Evolutionary conservation across 2,329 filamentous ascomycete species (phyloP).

Genomic region (Cercospora janseana): DNA sequence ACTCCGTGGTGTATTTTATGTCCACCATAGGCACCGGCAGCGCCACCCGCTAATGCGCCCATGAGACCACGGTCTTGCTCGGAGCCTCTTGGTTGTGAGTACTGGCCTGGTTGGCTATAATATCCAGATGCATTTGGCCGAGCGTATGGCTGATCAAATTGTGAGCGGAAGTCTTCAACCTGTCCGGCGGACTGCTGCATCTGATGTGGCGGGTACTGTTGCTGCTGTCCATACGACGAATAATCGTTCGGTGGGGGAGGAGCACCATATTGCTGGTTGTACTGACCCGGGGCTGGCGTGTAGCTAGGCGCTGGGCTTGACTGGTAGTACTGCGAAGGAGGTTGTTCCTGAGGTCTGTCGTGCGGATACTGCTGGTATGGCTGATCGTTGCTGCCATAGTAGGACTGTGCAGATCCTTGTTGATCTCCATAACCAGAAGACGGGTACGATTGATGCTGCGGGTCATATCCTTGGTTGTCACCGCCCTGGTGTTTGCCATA

Average conservation of each 20-base stretch:
- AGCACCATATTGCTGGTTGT: slow-evolving; percentile 21
- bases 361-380: slow-evolving; percentile 31
- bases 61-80: slow-evolving; percentile 57
- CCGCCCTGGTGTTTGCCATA: slow-evolving; percentile 21
- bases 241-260: slow-evolving; percentile 15
- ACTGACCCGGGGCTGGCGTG: slow-evolving; percentile 23
- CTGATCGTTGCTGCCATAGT: slow-evolving; percentile 34
- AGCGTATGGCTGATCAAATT: slow-evolving; percentile 24
- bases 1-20: slow-evolving; percentile 57
- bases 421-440: slow-evolving; percentile 3
- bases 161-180: slow-evolving; percentile 23
- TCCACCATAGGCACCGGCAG: slow-evolving; percentile 57
- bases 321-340: slow-evolving; percentile 17
- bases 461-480: slow-evolving; percentile 12
- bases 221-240: slow-evolving; percentile 15
- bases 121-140: slow-evolving; percentile 13
- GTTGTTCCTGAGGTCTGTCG: slow-evolving; percentile 19
- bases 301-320: slow-evolving; percentile 13
- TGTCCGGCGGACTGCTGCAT: slow-evolving; percentile 27
- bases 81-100: slow-evolving; percentile 15
- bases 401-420: slow-evolving; percentile 30
- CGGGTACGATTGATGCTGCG: slow-evolving; percentile 15
- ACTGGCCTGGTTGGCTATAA: slow-evolving; percentile 19
- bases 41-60: slow-evolving; percentile 56
- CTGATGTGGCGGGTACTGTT: slow-evolving; percentile 12